Evolutionary conservation across 1,284 basidiomycete species (phyloP), one percentile per base, ranked within the genome.

Genomic region (Ganoderma leucocontextum): DNA sequence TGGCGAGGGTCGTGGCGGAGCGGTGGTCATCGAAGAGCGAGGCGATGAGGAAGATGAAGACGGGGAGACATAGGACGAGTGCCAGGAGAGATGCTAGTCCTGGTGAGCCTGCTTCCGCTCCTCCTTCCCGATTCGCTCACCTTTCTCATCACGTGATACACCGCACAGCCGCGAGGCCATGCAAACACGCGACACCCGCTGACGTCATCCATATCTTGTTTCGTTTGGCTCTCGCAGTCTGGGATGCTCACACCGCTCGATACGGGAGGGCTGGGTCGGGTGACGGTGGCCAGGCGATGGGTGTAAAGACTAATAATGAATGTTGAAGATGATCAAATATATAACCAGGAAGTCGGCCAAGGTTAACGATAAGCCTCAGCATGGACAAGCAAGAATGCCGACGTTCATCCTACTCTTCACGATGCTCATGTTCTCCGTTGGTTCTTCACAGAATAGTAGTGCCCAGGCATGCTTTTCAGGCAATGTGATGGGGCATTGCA

Each of bases 1-100:
- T 63, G 72, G 68, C 25, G 72, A 70, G 15, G 73, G 70, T 55
- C 65, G 65, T 47, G 69, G 71, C n/a, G 73, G 69, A 13, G 67
- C 67, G 13, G 72, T 67, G 63, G 72, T 73, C 75, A 76, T 76
- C 35, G 44, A 29, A 64, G 64, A 19, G 33, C 39, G 2, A 19
- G 59, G 57, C 39, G 47, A 25, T 47, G 66, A 25, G 38, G 67
- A 36, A 7, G 64, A 59, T 64, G 64, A 60, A n/a, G 52, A 67
- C 62, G 70, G 39, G 33, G 47, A 38, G 65, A 53, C 70, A 72
- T 72, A 52, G 57, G 70, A 69, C 63, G 67, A 61, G 53, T 52
- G 65, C 63, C 47, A 61, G 60, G 41, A 42, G 47, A 47, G 36
- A 41, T 41, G 58, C 58, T 60, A 29, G 39, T 39, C 36, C 58